Evolutionary conservation across 208 protist species (phyloP), one percentile per base, ranked within the genome.

Genomic region (Histomonas meleagridis): DNA sequence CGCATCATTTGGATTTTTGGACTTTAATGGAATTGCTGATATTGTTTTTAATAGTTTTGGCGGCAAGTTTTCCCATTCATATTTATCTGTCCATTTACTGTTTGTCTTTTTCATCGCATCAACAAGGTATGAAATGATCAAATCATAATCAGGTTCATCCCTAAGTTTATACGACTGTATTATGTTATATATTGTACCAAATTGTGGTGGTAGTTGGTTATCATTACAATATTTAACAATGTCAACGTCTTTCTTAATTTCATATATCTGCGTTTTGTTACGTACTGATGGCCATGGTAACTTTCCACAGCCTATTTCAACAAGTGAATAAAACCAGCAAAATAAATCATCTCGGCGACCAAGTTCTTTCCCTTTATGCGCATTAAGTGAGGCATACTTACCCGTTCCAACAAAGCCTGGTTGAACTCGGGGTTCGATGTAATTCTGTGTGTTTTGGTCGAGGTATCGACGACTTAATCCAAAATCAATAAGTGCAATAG

Each of bases 331-430:
- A 55, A 86, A 38, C 76, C 76, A 86, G 5, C 40, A 35, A 86
- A 51, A 86, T 38, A 86, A 38, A 55, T 86, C 76, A 35, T 86
- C 76, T 18, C 76, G 5, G 14, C 76, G 23, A 12, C 76, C 46
- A 4, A 86, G 46, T 55, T 86, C 76, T 23, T 46, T 0, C 18
- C 32, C 32, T 55, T 86, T 46, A 46, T 86, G 76, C 0, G 76
- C 76, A 86, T 86, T 86, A 46, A 86, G 32, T 26, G 76, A 86
- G 9, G 76, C 76, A 48, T 86, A 86, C 38, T 86, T 86, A 14
- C 26, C 55, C 2, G 76, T 86, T 5, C 76, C 76, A n/a, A 43
- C 76, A 57, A 86, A 86, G 28, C 76, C 76, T 4, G 46, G 16
- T n/a, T 23, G n/a, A 7, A 18, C 40, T 38, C 76, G 76, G 10